These are phyloP conservation scores for Pythium apleroticum DNA, from an alignment of 352 stramenopile genomes.

Conservation along the genomic window DNA sequence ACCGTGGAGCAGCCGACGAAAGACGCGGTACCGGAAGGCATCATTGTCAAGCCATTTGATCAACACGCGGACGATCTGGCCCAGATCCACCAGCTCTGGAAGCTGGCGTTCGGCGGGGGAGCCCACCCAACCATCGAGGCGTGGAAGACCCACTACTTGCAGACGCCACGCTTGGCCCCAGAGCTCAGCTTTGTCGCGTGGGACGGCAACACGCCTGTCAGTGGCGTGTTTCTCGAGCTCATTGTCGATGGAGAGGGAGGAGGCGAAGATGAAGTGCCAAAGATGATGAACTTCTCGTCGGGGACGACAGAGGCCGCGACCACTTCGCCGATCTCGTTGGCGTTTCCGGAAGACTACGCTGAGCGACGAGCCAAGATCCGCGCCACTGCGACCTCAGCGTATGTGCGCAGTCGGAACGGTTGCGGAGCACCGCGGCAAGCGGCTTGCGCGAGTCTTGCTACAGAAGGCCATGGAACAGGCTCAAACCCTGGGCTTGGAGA, in stretches of 20 bases:
- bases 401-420: not conserved
- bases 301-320: not conserved
- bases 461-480: not conserved
- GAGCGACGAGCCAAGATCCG: not conserved
- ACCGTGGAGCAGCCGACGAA: not conserved
- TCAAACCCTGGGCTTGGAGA: not conserved
- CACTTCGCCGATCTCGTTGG: not conserved
- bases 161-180: not conserved
- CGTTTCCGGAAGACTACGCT: not conserved
- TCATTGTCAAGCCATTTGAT: not conserved
- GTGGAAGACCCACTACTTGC: not conserved
- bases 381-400: not conserved
- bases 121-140: not conserved
- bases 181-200: not conserved
- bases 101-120: not conserved
- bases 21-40: not conserved
- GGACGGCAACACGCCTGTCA: not conserved
- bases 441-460: not conserved
- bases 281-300: not conserved
- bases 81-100: not conserved
- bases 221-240: not conserved
- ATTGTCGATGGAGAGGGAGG: not conserved
- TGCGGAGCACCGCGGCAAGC: not conserved
- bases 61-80: not conserved
- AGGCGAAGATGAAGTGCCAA: not conserved